Evolutionary conservation across 129 eudicot species (phyloP), one percentile per base, ranked within the genome.

Genomic region (Chrysanthemum makinoi): DNA sequence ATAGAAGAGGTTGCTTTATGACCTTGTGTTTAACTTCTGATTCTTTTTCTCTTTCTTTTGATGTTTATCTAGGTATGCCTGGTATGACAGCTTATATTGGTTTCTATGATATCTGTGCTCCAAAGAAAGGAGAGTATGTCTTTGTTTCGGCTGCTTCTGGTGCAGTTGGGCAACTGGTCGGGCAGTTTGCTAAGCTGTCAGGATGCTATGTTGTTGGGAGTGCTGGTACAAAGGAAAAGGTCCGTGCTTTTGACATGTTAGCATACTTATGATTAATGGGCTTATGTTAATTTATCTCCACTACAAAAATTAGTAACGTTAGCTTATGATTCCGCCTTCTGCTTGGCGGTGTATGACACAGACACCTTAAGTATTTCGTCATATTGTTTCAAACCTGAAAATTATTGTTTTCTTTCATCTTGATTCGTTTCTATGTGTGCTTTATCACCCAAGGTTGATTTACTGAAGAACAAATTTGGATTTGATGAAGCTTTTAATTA

Each of bases 201-300:
- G 88, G 88, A 65, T 83, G 85, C 56, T 83, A 83, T 64, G 85
- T 83, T 18, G 85, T 83, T 13, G 88, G 88, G 49, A 80, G 82
- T 73, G 35, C 35, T 4, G 35, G 13, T 49, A 49, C 53, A n/a
- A 49, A 77, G 6, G 82, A 83, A 72, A 83, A 83, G 84, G 87
- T 83, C 5, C 12, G 10, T 13, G 6, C 43, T 0, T 63, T 49
- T 19, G 1, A 12, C 44, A 10, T n/a, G 1, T 43, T 55, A 54
- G 7, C 75, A 47, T 57, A 8, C 30, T 22, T 35, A 28, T 60
- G 9, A 60, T 26, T 72, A 26, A 20, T 58, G 39, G 12, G 24
- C 15, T 12, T 39, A 30, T 24, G 0, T 75, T 65, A 16, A 43
- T 9, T 2, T 60, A 39, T 7, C 46, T 39, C 46, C 43, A 1